Base-by-base conservation (phyloP, 306 rosid genomes). In the Quercus parvula region DNA sequence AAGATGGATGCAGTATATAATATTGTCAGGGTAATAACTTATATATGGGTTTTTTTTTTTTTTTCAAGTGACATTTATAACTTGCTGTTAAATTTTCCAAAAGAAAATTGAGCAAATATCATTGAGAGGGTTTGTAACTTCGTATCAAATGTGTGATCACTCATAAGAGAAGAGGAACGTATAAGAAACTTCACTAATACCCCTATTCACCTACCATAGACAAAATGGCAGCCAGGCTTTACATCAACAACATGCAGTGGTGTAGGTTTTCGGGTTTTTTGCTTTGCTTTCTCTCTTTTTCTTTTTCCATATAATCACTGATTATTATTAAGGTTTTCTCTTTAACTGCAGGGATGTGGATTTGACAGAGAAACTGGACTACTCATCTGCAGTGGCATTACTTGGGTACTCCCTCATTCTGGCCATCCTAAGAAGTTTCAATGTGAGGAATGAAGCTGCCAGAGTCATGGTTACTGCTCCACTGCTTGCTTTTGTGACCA, bases 391-490 rank as follows among this genome's bases (percentile, higher is more conserved):
- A 3, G 95, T 91, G 83, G 94, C 86, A 75, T 64, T 91, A 22
- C 86, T 94, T 67, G 98, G 98, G 75, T 90, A 86, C 81, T 94
- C 98, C 7, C 87, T 91, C 72, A 86, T 90, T 84, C 68, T 91
- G 71, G 83, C 92, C 55, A 79, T 91, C 58, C 79, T 91, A 70
- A 78, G 97, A 72, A 77, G 90, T 85, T 90, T 87, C 61, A 79
- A 86, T 56, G 72, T 91, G 75, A 91, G 85, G 85, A 71, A 83
- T 63, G 95, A 91, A 77, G 98, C 97, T 69, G 74, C 84, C 71
- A 86, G 95, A 89, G 91, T 90, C 63, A 91, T 91, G 97, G 83
- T 90, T 84, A 70, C 89, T 25, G 97, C 98, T 72, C 98, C 97
- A 6, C 82, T 91, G 80, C 82, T 89, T 70, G 89, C 97, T 52